Conservation (phyloP, 495 filamentous ascomycete species). For the Aspergillus bertholletiae region DNA sequence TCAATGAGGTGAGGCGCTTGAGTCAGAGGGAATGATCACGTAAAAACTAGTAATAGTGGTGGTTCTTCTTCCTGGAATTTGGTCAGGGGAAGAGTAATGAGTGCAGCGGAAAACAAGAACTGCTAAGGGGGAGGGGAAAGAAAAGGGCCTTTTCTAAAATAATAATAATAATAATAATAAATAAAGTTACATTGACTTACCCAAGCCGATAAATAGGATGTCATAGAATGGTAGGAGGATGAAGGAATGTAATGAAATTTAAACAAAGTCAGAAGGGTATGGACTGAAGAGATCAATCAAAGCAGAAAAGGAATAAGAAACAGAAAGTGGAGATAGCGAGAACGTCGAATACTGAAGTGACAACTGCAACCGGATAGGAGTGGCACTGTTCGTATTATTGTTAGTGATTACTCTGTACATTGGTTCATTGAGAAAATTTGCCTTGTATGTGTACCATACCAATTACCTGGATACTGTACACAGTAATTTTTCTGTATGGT, state of each 20-base stretch:
- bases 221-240: slow-evolving; percentile 3
- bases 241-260: background rate
- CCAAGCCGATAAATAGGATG: slow-evolving; percentile 2
- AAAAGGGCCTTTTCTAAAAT: too few species aligned
- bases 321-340: slow-evolving; percentile 54
- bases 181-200: slow-evolving; percentile 1
- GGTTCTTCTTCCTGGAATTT: slow-evolving; percentile 4
- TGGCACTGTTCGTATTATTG: background rate
- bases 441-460: too few species aligned
- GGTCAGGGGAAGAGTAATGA: slow-evolving; percentile 13
- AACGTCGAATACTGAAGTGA: slow-evolving; percentile 3
- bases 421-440: too few species aligned
- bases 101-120: background rate
- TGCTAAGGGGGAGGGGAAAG: too few species aligned
- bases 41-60: background rate
- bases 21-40: background rate
- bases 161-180: background rate
- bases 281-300: background rate
- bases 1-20: slow-evolving; percentile 1
- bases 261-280: slow-evolving; percentile 4
- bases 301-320: slow-evolving; percentile 33
- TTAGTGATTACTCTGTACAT: background rate
- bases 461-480: too few species aligned
- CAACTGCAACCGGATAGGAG: background rate
- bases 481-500: too few species aligned